Percentiles rank a stretch among this genome's conserved stretches.
Evolutionary conservation across 2,329 filamentous ascomycete species (phyloP).

Genomic region (Ophiosphaerella korrae): DNA sequence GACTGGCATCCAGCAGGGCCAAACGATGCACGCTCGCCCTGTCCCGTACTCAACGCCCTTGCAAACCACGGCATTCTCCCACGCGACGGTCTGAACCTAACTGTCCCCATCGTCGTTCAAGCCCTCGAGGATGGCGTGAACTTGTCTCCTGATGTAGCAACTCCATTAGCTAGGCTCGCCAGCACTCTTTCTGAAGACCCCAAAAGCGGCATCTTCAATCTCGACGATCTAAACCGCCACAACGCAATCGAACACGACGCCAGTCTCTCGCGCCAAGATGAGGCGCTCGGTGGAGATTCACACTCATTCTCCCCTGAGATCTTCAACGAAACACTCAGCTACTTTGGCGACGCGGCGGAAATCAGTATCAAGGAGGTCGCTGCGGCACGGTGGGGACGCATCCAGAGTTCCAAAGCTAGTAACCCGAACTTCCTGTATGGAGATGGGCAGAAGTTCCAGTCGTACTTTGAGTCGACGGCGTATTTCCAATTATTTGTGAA

Average conservation of each 20-base stretch:
- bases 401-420: too few species aligned
- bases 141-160: conserved; percentile 2
- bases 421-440: too few species aligned
- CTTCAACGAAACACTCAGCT: too few species aligned
- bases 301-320: too few species aligned
- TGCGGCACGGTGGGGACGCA: too few species aligned
- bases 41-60: conserved; percentile 35
- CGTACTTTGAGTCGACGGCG: too few species aligned
- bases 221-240: conserved; percentile 51
- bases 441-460: too few species aligned
- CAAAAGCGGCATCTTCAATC: conserved; percentile 7
- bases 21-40: conserved; percentile 15
- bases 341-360: too few species aligned
- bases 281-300: too few species aligned
- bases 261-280: conserved; percentile 26
- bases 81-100: conserved; percentile 36
- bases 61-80: conserved; percentile 40
- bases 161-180: conserved; percentile 6
- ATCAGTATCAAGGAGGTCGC: too few species aligned
- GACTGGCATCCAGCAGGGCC: too few species aligned
- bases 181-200: conserved; percentile 9
- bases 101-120: conserved; percentile 28
- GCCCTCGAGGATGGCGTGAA: conserved; percentile 9
- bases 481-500: too few species aligned
- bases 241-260: conserved; percentile 56